Base-by-base conservation (phyloP, 352 stramenopile genomes). In the Phytophthora crassamura region DNA sequence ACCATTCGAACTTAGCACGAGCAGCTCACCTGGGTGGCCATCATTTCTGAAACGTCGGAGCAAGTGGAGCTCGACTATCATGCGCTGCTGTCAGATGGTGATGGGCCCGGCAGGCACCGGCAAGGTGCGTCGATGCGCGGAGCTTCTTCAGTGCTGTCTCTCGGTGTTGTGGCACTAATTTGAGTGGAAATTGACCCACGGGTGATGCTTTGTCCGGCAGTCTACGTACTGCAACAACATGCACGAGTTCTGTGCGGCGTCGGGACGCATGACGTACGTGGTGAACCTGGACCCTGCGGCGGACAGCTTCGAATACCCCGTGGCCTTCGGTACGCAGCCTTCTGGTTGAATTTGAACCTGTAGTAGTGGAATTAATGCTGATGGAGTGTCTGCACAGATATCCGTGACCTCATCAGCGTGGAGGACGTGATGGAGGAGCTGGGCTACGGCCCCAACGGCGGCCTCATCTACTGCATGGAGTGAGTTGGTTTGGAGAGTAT, bases 401-500 rank as follows among this genome's bases (percentile, higher is more conserved):
- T 98, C 79, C 81, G 96, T 76, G 89, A 98, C 59, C 74, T 99
- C 32, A 98, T 99, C 42, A 98, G 93, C 41, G 80, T 99, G 9
- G 90, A 98, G 62, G 93, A 98, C 42, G 98, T 99, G 34, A 99
- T 99, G 96, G 89, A 99, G 61, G 90, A 99, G 61, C 83, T 99
- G 8, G 87, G 93, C 67, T 94, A 99, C 49, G 98, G 98, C 18
- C 97, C 98, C 0, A 99, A 99, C 70, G 98, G 98, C 12, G 97
- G 93, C 1, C 82, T 99, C 12, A 83, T 99, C 12, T 99, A 99
- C 79, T 99, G 97, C 80, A 99, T 99, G 91, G 97, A 99, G 93
- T 99, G 91, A 69, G 72, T 43, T n/a, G 10, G 14, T 4, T 40
- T n/a, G 2, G 95, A 14, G 6, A 41, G 18, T n/a, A 33, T 58